Conservation (phyloP, 768 basidiomycete species). For the Auriculariales sp. region DNA sequence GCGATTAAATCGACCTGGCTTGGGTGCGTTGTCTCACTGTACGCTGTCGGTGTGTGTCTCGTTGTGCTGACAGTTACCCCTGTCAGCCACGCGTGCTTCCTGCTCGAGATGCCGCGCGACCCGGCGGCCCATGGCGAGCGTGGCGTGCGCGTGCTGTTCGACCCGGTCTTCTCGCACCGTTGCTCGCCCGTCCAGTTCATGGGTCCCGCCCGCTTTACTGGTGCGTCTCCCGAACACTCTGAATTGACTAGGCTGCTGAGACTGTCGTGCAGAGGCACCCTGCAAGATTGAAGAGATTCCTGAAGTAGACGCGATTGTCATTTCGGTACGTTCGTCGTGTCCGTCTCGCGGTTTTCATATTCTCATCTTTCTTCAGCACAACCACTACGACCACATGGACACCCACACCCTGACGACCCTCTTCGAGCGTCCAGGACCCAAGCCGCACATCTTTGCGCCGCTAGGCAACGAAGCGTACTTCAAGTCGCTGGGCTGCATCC, state of each 20-base stretch:
- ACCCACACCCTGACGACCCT: constrained; percentile 27
- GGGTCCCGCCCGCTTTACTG: constrained; percentile 34
- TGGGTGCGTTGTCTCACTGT: constrained; percentile 12
- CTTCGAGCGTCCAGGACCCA: constrained; percentile 9
- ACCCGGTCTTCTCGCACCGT: constrained; percentile 33
- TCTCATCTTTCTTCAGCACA: constrained; percentile 20
- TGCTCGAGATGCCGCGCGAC: constrained; percentile 32
- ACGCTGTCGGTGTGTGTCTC: too few relatives aligned
- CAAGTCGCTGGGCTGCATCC: constrained; percentile 23
- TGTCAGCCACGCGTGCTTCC: constrained; percentile 31
- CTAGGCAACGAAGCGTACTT: constrained; percentile 36
- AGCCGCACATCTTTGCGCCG: constrained; percentile 42
- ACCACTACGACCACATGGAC: constrained; percentile 42
- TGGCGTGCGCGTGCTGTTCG: constrained; percentile 36
- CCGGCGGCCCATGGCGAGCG: constrained; percentile 12
- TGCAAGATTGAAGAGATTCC: constrained; percentile 42
- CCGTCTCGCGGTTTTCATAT: neutral
- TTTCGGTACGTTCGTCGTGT: constrained; percentile 27
- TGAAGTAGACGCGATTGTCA: constrained; percentile 45
- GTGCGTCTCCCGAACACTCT: constrained; percentile 12
- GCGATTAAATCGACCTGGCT: constrained; percentile 37
- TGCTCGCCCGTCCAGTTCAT: constrained; percentile 32
- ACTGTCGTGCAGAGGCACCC: constrained; percentile 23
- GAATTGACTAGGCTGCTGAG: neutral
- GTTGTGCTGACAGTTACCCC: neutral